Evolutionary conservation across 371 early-diverging fungal genomes (phyloP).

Genomic region (Apophysomyces variabilis): DNA sequence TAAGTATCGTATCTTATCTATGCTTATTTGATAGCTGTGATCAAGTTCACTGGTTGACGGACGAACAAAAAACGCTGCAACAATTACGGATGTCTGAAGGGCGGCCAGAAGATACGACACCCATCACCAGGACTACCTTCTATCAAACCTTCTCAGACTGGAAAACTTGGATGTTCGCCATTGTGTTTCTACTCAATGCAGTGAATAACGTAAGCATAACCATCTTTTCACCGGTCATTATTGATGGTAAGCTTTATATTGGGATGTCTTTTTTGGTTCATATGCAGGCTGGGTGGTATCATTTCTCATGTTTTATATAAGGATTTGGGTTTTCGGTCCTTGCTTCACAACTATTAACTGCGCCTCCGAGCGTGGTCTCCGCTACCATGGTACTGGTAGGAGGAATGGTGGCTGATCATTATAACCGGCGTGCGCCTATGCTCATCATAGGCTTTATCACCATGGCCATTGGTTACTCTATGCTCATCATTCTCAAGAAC

Average conservation of each 20-base stretch:
- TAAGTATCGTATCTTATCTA: constrained; percentile 10
- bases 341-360: constrained; percentile 34
- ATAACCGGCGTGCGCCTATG: constrained; percentile 26
- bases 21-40: constrained; percentile 10
- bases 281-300: no score
- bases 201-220: constrained; percentile 25
- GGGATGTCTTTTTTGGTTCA: no score
- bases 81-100: constrained; percentile 14
- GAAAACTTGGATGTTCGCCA: constrained; percentile 36
- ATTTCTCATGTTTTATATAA: background rate
- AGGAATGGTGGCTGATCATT: constrained; percentile 32
- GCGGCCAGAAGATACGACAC: background rate
- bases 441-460: constrained; percentile 27
- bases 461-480: constrained; percentile 27
- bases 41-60: constrained; percentile 10
- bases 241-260: constrained; percentile 23
- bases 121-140: background rate
- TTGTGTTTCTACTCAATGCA: constrained; percentile 26
- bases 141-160: constrained; percentile 17
- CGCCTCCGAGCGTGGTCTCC: constrained; percentile 31
- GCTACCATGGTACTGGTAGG: constrained; percentile 28
- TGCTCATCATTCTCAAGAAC: constrained; percentile 21
- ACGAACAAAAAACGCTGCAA: constrained; percentile 24
- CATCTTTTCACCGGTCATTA: constrained; percentile 31
- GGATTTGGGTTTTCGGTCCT: constrained; percentile 34